Percentiles rank a stretch among this genome's conserved stretches.
phyloP scores from a whole-genome alignment of 176 grass and related monocot genomes.

The Canna indica region DNA sequence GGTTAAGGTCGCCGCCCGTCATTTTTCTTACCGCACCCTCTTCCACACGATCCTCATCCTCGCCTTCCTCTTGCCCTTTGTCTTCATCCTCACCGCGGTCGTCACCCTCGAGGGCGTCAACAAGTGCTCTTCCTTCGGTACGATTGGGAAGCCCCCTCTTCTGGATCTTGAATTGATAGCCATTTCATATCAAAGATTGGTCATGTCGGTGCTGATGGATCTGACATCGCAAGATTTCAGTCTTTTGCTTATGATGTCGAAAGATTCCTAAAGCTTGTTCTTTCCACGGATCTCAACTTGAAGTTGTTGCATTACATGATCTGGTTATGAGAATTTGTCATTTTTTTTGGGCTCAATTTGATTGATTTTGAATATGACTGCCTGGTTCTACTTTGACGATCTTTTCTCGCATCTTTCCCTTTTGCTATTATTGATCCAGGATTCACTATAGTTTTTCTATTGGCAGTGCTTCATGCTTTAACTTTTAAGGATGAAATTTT shows the following conservation, averaged over 20 bases:
- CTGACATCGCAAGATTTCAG: not conserved
- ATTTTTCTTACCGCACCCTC: conserved; percentile 94
- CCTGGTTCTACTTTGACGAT: not conserved
- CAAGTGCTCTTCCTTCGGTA: conserved; percentile 95
- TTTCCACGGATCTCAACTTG: not conserved
- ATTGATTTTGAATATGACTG: not conserved
- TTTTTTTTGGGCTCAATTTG: not conserved
- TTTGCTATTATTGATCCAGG: not conserved
- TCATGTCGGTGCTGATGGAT: not conserved
- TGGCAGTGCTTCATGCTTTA: not conserved
- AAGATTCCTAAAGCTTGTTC: not conserved
- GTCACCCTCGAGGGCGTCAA: conserved; percentile 92
- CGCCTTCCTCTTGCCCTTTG: conserved; percentile 83
- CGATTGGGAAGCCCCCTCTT: not conserved
- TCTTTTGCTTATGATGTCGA: not conserved
- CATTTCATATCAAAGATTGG: not conserved
- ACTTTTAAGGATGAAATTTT: not conserved
- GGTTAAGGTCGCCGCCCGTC: conserved; percentile 82
- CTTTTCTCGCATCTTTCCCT: not conserved
- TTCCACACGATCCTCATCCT: conserved; percentile 96
- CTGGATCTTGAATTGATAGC: not conserved
- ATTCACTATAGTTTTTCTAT: not conserved
- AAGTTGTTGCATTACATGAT: not conserved
- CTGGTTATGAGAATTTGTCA: not conserved
- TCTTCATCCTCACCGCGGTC: conserved; percentile 91